Conservation (phyloP, 2,329 filamentous ascomycete genomes). For the Dactylella cylindrospora region DNA sequence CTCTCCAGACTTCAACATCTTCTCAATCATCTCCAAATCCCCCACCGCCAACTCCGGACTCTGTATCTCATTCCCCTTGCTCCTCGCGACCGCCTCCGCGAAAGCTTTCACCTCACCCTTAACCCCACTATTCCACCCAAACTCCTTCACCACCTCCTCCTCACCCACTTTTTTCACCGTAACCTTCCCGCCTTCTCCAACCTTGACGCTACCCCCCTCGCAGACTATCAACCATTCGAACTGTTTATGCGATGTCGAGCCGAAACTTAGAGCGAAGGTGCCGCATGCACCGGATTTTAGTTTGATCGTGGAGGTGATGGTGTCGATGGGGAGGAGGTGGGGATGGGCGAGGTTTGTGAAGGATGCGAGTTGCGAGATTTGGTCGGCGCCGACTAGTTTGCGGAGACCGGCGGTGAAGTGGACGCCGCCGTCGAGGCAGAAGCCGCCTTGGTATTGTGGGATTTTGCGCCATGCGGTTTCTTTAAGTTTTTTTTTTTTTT, state of each 20-base stretch:
- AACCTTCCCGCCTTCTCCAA: slow-evolving; percentile 55
- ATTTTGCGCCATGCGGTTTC: slow-evolving; percentile 64
- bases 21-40: slow-evolving; percentile 61
- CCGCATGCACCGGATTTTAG: slow-evolving; percentile 61
- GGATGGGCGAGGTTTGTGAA: slow-evolving; percentile 60
- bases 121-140: slow-evolving; percentile 59
- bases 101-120: slow-evolving; percentile 64
- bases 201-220: slow-evolving; percentile 61
- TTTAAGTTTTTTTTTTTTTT: background rate
- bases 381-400: slow-evolving; percentile 58
- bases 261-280: slow-evolving; percentile 61
- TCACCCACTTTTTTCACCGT: slow-evolving; percentile 50
- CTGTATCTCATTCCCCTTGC: slow-evolving; percentile 58
- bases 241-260: slow-evolving; percentile 58
- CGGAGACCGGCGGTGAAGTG: slow-evolving; percentile 68
- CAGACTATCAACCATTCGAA: slow-evolving; percentile 62
- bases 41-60: slow-evolving; percentile 61
- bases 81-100: slow-evolving; percentile 58
- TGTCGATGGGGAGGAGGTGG: slow-evolving; percentile 67
- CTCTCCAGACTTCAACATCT: slow-evolving; percentile 51
- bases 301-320: slow-evolving; percentile 62
- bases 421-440: slow-evolving; percentile 73
- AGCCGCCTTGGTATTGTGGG: slow-evolving; percentile 73
- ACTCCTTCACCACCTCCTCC: slow-evolving; percentile 54
- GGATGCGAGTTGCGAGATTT: slow-evolving; percentile 58